Conservation (phyloP, 148 eudicot species). For the Selenicereus undatus region DNA sequence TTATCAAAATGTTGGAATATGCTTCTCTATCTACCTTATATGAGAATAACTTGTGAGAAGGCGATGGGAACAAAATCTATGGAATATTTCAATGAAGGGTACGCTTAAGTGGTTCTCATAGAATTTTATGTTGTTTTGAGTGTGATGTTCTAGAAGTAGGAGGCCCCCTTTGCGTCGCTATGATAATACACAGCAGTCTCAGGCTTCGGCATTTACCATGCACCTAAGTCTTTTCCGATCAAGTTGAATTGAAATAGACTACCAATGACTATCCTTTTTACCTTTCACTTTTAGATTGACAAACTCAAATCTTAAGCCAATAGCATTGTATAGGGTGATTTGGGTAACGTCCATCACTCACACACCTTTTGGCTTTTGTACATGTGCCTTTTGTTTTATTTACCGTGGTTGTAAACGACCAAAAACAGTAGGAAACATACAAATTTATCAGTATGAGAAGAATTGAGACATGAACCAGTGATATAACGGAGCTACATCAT, state of each 20-base stretch:
- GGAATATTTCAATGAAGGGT: background rate
- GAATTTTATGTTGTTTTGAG: background rate
- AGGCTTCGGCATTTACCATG: constrained; percentile 10
- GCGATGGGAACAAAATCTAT: background rate
- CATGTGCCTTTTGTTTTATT: no score
- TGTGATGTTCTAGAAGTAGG: constrained; percentile 12
- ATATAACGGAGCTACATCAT: no score
- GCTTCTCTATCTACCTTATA: background rate
- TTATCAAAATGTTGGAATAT: background rate
- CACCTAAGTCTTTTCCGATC: background rate
- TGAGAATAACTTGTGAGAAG: background rate
- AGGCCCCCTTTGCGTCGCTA: background rate
- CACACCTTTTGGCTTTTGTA: no score
- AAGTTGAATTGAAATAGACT: constrained; percentile 17
- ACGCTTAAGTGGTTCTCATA: background rate
- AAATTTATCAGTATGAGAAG: no score
- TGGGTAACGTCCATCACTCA: background rate
- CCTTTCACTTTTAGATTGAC: background rate
- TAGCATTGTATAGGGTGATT: background rate
- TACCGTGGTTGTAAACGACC: no score
- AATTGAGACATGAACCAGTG: no score
- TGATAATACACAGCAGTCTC: background rate
- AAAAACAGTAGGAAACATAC: no score
- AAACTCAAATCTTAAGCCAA: background rate
- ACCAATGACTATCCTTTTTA: background rate